phyloP scores from a whole-genome alignment of 805 yeast genomes.

The Blastobotrys robertii region DNA sequence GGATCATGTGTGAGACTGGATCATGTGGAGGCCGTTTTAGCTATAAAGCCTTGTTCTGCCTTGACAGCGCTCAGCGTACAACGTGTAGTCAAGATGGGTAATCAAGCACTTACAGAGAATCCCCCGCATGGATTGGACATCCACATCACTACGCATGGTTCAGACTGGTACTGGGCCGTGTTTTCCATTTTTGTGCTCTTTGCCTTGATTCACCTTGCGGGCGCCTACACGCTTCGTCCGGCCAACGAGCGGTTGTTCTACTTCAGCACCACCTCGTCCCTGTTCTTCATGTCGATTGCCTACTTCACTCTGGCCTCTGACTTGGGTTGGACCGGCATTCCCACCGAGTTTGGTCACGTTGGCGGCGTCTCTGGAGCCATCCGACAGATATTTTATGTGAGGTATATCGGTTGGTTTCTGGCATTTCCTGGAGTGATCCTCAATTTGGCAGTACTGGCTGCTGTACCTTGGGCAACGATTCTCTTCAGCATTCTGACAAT shows the following conservation, averaged over 20 bases:
- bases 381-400: slow-evolving; percentile 49
- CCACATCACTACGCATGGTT: slow-evolving; percentile 47
- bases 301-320: slow-evolving; percentile 50
- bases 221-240: slow-evolving; percentile 23
- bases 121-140: slow-evolving; percentile 39
- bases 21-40: too few species aligned
- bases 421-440: slow-evolving; percentile 38
- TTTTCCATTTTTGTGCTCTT: slow-evolving; percentile 38
- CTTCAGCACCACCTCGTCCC: slow-evolving; percentile 33
- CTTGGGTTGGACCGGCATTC: slow-evolving; percentile 43
- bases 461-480: slow-evolving; percentile 26
- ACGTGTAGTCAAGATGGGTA: slow-evolving; percentile 6
- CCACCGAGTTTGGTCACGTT: slow-evolving; percentile 41
- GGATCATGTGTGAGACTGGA: too few species aligned
- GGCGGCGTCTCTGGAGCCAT: slow-evolving; percentile 21
- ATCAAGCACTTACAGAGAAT: slow-evolving; percentile 31
- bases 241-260: slow-evolving; percentile 29
- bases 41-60: too few species aligned
- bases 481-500: slow-evolving; percentile 29
- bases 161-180: slow-evolving; percentile 61
- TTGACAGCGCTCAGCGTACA: too few species aligned
- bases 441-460: slow-evolving; percentile 27
- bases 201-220: slow-evolving; percentile 24
- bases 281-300: slow-evolving; percentile 36
- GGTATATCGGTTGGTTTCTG: slow-evolving; percentile 49